Base-by-base conservation (phyloP, 2,329 filamentous ascomycete genomes). In the Atkinsonella hypoxylon region DNA sequence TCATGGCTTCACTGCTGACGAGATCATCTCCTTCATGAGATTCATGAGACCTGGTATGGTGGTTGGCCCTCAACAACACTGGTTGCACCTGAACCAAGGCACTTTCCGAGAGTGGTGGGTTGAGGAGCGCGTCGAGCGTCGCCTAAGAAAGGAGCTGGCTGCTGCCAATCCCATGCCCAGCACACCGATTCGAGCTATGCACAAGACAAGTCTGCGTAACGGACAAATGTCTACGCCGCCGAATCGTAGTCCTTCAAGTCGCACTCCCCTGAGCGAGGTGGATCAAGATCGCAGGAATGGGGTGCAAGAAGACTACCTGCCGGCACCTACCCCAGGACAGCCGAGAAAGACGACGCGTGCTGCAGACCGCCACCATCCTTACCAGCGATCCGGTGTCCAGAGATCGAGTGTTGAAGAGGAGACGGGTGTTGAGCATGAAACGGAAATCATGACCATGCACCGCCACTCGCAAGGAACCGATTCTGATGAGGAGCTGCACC, bases 1-100 rank as follows among this genome's bases (percentile, higher is more conserved):
- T 57, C 86, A 97, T 67, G 93, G 89, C 51, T 98, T 97, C 69
- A 97, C 91, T 6, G 93, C 93, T 57, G 95, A 97, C 63, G 91
- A 96, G 70, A 82, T 95, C 61, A 97, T 97, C 65, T 87, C 90
- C 3, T 98, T 90, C 68, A 97, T 98, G 91, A 84, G 91, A 54
- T 98, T 98, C 71, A 97, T 97, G 91, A 81, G 91, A 52, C 93
- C 93, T 0, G 93, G 93, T 49, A 98, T 98, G 93, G 93, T 98
- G 7, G 93, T 98, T 49, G 93, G 93, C 0, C 93, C 93, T 39
- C 93, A 98, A 65, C 93, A 98, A 70, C 93, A 98, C 70, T 98
- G 93, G 93, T 79, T 98, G 50, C 93, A 98, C 65, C 79, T 98
- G 55, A 96, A 98, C 72, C 93, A 98, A 69, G 87, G 87, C 36